phyloP scores from a whole-genome alignment of 352 stramenopile genomes.

The Phytophthora vignae region DNA sequence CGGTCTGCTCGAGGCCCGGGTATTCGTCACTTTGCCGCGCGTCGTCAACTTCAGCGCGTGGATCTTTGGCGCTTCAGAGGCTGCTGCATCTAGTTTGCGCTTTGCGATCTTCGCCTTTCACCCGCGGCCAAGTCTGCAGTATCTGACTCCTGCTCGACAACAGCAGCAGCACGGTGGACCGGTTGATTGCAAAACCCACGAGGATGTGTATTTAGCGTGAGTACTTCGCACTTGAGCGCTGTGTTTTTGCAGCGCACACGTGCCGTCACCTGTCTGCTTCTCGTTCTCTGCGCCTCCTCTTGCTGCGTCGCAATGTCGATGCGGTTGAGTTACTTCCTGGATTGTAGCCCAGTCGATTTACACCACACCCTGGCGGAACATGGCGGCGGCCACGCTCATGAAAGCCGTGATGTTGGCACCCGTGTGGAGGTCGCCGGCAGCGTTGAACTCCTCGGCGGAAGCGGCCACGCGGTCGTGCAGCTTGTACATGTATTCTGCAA shows the following conservation, averaged over 20 bases:
- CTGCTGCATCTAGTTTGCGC: not conserved
- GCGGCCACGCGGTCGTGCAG: conserved; percentile 77
- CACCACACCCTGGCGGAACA: conserved; percentile 97
- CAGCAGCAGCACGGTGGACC: conserved; percentile 12
- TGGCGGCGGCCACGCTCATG: conserved; percentile 96
- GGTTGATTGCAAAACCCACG: conserved; percentile 23
- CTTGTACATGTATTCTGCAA: conserved; percentile 81
- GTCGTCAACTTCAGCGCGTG: not conserved
- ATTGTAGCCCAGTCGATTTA: conserved; percentile 61
- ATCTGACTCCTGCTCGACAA: conserved; percentile 6
- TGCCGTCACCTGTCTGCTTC: conserved; percentile 9
- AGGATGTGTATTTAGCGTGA: conserved; percentile 34
- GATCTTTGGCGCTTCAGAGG: conserved; percentile 11
- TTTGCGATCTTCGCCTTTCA: conserved; percentile 10
- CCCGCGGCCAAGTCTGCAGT: not conserved
- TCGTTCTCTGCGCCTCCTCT: conserved; percentile 8
- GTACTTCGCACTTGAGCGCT: conserved; percentile 15
- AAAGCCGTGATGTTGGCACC: conserved; percentile 98
- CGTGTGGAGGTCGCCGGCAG: conserved; percentile 77
- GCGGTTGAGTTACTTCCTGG: conserved; percentile 10
- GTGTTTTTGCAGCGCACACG: conserved; percentile 4
- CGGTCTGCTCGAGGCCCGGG: not conserved
- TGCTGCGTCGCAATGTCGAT: conserved; percentile 17
- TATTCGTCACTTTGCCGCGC: conserved; percentile 14
- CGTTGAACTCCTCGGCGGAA: conserved; percentile 83